Evolutionary conservation across 768 basidiomycete genomes (phyloP), one percentile per base, ranked within the genome.

Genomic region (Chalciporus chontae): DNA sequence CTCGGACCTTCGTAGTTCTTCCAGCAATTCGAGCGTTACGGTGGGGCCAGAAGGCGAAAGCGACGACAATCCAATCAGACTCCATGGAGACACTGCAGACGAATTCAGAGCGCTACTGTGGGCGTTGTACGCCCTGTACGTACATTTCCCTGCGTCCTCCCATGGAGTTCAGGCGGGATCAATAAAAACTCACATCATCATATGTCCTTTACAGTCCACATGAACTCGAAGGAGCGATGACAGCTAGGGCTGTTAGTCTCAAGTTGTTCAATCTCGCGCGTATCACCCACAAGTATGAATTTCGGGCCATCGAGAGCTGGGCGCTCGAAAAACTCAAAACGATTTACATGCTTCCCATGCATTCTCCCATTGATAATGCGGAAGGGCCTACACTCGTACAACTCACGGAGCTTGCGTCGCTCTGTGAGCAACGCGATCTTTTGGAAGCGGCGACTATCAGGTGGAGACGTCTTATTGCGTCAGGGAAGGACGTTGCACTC

Each of bases 41-140:
- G 60, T 66, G 32, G 63, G 64, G 13, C 57, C 70, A 17, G 80
- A 81, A 53, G 80, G 79, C 3, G 66, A 67, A 47, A 71, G 69
- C 58, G 80, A 81, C 62, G 74, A 75, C 53, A 71, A 73, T 34
- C 80, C 78, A 2, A 77, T 80, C 32, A 60, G 67, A 26, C 67
- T 81, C 29, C 73, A 71, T 34, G 70, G 70, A 6, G 79, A 81
- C 51, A 71, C 71, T 6, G 72, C 71, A 19, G 74, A 75, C 39
- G 74, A 78, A 42, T 79, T 80, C 55, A 69, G 76, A 10, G 77
- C 77, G 4, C 69, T 83, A 34, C 63, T 81, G 31, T 81, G 79
- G 77, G 72, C 75, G 3, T 58, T 79, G 40, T 75, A 80, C 55
- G 73, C 76, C 0, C 59, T 73, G 80, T 83, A 66, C 61, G 78